Evolutionary conservation across 2,329 filamentous ascomycete species (phyloP).

Genomic region (Colletotrichum shisoi): DNA sequence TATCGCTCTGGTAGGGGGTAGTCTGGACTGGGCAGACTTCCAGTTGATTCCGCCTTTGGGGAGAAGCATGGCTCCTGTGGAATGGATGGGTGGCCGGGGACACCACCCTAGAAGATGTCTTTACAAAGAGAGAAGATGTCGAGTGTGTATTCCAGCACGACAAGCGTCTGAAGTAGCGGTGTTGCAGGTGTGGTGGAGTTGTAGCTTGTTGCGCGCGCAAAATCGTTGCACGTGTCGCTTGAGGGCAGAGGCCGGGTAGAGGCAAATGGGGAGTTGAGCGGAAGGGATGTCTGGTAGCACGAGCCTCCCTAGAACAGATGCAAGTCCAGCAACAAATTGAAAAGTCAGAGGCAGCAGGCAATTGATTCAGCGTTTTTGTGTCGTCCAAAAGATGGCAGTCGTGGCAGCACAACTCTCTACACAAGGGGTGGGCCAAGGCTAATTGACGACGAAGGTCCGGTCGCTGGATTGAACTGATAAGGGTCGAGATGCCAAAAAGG

Average conservation of each 20-base stretch:
- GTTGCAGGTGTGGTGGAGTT: constrained; percentile 1
- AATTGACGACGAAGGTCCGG: constrained; percentile 16
- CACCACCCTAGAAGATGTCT: constrained; percentile 49
- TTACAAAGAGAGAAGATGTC: constrained; percentile 23
- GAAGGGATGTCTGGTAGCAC: constrained; percentile 20
- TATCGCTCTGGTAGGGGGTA: constrained; percentile 79
- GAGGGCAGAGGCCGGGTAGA: constrained; percentile 14
- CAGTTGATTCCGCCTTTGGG: constrained; percentile 90
- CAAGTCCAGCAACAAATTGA: constrained; percentile 2
- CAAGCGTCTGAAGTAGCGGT: constrained; percentile 16
- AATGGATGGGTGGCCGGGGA: constrained; percentile 48
- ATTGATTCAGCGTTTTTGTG: constrained; percentile 31
- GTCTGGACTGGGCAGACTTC: constrained; percentile 83
- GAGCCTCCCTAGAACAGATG: constrained; percentile 14
- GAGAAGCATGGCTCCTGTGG: constrained; percentile 72
- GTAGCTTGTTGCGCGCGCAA: constrained; percentile 6
- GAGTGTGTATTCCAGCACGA: constrained; percentile 19
- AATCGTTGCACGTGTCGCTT: constrained; percentile 10
- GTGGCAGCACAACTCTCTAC: constrained; percentile 22
- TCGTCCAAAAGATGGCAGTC: constrained; percentile 30
- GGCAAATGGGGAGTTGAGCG: constrained; percentile 7
- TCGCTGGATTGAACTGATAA: constrained; percentile 31
- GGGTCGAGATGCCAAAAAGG: constrained; percentile 9
- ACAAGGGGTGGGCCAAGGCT: constrained; percentile 37
- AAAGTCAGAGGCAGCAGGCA: background rate